Conservation (phyloP, 441 rosid species). For the Aquilaria agallochum region DNA sequence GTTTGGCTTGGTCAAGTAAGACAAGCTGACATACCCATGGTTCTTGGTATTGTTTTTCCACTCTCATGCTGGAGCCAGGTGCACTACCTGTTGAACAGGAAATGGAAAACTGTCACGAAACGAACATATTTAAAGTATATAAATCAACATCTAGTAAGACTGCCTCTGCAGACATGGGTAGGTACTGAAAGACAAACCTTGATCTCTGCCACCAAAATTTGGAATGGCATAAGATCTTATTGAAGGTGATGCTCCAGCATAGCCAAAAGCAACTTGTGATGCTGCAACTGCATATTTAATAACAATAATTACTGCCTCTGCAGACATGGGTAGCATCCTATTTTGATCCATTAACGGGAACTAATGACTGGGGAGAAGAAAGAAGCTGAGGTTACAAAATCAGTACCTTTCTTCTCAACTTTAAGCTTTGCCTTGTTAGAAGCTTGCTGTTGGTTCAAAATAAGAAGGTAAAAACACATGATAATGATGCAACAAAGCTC, state of each 20-base stretch:
- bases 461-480: slow-evolving; percentile 8
- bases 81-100: slow-evolving; percentile 34
- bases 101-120: not conserved
- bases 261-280: slow-evolving; percentile 63
- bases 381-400: not conserved
- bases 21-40: slow-evolving; percentile 67
- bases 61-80: slow-evolving; percentile 26
- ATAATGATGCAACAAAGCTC: not conserved
- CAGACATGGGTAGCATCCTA: not conserved
- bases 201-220: slow-evolving; percentile 22
- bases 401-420: slow-evolving; percentile 68
- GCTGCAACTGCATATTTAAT: slow-evolving; percentile 36
- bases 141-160: not conserved
- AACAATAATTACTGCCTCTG: slow-evolving; percentile 7
- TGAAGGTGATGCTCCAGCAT: slow-evolving; percentile 44
- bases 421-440: slow-evolving; percentile 45
- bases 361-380: not conserved
- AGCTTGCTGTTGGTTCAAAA: slow-evolving; percentile 45
- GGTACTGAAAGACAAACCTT: slow-evolving; percentile 19
- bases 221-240: slow-evolving; percentile 35
- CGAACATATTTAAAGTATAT: slow-evolving; percentile 11
- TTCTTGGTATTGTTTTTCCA: slow-evolving; percentile 56
- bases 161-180: slow-evolving; percentile 11
- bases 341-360: not conserved
- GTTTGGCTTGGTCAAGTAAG: slow-evolving; percentile 9